Evolutionary conservation across 2,329 filamentous ascomycete genomes (phyloP).

Genomic region (Cladophialophora carrionii): DNA sequence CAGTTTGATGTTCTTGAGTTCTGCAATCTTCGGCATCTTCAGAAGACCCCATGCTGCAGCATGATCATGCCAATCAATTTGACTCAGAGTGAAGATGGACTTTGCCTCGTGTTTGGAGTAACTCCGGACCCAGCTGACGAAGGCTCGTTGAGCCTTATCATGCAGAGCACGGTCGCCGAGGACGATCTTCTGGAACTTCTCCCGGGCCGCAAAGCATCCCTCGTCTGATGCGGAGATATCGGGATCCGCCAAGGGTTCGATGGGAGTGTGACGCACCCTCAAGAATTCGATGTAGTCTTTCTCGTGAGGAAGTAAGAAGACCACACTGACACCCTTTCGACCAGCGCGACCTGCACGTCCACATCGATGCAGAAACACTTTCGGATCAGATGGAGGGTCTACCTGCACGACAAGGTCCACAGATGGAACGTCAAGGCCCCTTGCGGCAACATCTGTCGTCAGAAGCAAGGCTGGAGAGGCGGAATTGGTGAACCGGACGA

Average conservation of each 20-base stretch:
- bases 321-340: slow-evolving; percentile 76
- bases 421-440: slow-evolving; percentile 87
- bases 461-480: slow-evolving; percentile 78
- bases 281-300: slow-evolving; percentile 90
- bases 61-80: slow-evolving; percentile 83
- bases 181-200: slow-evolving; percentile 62
- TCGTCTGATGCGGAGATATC: slow-evolving; percentile 60
- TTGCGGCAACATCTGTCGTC: slow-evolving; percentile 88
- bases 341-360: slow-evolving; percentile 67
- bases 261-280: slow-evolving; percentile 82
- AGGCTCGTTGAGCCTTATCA: slow-evolving; percentile 87
- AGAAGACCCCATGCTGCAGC: slow-evolving; percentile 84
- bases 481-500: slow-evolving; percentile 75
- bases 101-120: slow-evolving; percentile 89
- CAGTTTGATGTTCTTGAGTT: slow-evolving; percentile 73
- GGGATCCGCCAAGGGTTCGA: slow-evolving; percentile 64
- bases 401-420: slow-evolving; percentile 91
- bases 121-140: slow-evolving; percentile 89
- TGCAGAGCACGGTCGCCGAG: slow-evolving; percentile 68
- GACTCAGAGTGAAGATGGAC: slow-evolving; percentile 82
- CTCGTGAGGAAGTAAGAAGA: slow-evolving; percentile 85
- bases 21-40: slow-evolving; percentile 90
- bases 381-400: slow-evolving; percentile 83
- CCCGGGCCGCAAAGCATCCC: slow-evolving; percentile 62
- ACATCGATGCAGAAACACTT: slow-evolving; percentile 72